Conservation (phyloP, 164 flowering plant genomes). For the Liriodendron chinense region DNA sequence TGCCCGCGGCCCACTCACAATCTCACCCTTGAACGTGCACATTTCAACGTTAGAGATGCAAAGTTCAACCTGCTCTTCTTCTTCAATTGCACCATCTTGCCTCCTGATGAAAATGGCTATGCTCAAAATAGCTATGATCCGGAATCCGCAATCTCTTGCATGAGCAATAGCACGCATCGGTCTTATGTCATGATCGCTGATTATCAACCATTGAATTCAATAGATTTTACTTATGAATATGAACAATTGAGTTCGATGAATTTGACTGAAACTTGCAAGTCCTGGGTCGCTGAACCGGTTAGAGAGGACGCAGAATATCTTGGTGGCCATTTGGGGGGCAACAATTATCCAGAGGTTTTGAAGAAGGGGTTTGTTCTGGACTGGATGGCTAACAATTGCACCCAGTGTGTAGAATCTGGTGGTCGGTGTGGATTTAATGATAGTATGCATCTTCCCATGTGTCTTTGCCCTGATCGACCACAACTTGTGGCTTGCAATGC, state of each 20-base stretch:
- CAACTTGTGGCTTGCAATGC: background rate
- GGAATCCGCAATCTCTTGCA: slow-evolving; percentile 13
- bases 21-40: slow-evolving; percentile 32
- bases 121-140: background rate
- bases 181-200: slow-evolving; percentile 35
- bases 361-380: slow-evolving; percentile 42
- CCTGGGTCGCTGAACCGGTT: background rate
- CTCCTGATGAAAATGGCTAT: background rate
- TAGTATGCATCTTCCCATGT: background rate
- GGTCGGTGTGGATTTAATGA: slow-evolving; percentile 48
- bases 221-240: background rate
- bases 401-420: slow-evolving; percentile 26
- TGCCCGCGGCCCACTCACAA: slow-evolving; percentile 47
- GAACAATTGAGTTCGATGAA: background rate
- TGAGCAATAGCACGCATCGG: slow-evolving; percentile 12
- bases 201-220: background rate
- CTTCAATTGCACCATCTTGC: slow-evolving; percentile 31
- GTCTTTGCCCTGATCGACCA: background rate
- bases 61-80: slow-evolving; percentile 30
- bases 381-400: slow-evolving; percentile 43
- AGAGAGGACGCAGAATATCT: background rate
- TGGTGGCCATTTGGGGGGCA: background rate
- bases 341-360: slow-evolving; percentile 17
- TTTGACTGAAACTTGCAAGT: background rate
- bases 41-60: slow-evolving; percentile 14